A percentile compares a stretch with the other conserved stretches of the same genome.
Conservation (phyloP, 345 rosid species). For the Arabidopsis arenosa region DNA sequence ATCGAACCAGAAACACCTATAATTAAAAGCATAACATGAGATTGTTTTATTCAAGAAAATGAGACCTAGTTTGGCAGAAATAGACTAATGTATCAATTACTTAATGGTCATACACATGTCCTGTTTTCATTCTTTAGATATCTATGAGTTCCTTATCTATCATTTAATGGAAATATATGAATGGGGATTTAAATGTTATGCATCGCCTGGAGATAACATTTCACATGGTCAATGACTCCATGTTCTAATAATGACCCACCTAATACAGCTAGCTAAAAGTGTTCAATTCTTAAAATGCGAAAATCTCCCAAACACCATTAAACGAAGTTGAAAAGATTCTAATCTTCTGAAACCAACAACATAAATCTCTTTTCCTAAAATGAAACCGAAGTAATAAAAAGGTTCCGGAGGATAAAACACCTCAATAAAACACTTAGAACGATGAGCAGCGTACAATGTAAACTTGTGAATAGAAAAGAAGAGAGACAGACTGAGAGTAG, state of each 20-base stretch:
- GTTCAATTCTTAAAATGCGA: neutral
- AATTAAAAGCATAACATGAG: conserved; percentile 35
- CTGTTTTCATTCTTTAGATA: conserved; percentile 17
- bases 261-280: conserved; percentile 10
- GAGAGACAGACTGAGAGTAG: neutral
- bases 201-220: conserved; percentile 13
- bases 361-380: conserved; percentile 16
- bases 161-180: neutral
- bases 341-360: conserved; percentile 35
- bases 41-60: conserved; percentile 28
- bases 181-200: neutral
- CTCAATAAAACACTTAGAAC: conserved; percentile 21
- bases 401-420: neutral
- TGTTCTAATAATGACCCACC: conserved; percentile 16
- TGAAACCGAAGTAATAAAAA: conserved; percentile 11
- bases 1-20: conserved; percentile 22
- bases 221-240: conserved; percentile 34
- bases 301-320: conserved; percentile 19
- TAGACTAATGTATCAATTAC: conserved; percentile 28
- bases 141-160: neutral
- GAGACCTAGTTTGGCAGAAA: conserved; percentile 38
- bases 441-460: neutral
- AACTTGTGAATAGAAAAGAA: neutral
- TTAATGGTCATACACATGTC: conserved; percentile 25
- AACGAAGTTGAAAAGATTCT: conserved; percentile 31